Conservation (phyloP, 495 filamentous ascomycete genomes). For the Eremomyces bilateralis region DNA sequence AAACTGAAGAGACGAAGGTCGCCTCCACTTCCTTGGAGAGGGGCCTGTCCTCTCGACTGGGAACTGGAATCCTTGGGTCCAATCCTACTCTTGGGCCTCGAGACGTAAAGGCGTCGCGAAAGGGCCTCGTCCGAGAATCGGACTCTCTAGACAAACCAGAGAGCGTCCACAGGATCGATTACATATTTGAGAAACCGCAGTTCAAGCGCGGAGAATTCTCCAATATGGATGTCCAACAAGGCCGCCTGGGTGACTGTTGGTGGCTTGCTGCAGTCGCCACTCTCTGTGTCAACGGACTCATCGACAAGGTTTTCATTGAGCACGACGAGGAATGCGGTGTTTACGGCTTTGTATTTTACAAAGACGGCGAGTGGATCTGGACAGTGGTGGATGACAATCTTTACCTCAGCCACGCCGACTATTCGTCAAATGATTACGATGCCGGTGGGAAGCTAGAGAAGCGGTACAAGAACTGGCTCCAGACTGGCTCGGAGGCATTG, state of each 20-base stretch:
- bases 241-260: slow-evolving; percentile 74
- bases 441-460: slow-evolving; percentile 36
- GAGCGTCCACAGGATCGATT: slow-evolving; percentile 16
- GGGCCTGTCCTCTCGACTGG: too few species aligned
- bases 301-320: slow-evolving; percentile 68
- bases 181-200: slow-evolving; percentile 66
- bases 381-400: slow-evolving; percentile 74
- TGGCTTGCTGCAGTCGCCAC: slow-evolving; percentile 71
- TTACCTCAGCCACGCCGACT: slow-evolving; percentile 50
- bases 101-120: too few species aligned
- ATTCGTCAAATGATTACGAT: neutral
- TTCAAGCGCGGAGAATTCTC: slow-evolving; percentile 63
- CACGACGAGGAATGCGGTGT: slow-evolving; percentile 61
- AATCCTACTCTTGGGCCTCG: too few species aligned
- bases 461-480: slow-evolving; percentile 46
- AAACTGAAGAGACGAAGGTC: too few species aligned
- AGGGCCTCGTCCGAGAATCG: too few species aligned
- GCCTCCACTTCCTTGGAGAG: neutral
- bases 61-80: too few species aligned
- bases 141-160: neutral
- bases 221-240: slow-evolving; percentile 61
- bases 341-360: slow-evolving; percentile 84
- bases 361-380: slow-evolving; percentile 79
- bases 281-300: slow-evolving; percentile 58
- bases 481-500: slow-evolving; percentile 54